These are phyloP conservation scores for Lepidium campestre DNA, from an alignment of 441 rosid genomes.

Conservation along the genomic window DNA sequence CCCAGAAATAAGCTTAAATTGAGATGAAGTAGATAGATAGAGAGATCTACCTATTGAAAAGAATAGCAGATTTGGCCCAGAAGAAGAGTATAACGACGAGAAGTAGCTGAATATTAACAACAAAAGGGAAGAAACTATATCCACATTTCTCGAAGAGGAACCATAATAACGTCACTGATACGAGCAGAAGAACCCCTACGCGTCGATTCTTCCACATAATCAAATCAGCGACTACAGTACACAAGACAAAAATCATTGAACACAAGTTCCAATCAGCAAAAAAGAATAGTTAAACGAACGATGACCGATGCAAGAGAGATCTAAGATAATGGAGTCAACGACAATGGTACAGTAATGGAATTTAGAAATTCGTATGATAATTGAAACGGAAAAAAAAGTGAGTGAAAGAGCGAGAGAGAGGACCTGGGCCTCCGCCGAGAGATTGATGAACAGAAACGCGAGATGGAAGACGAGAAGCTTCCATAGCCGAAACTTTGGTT, in stretches of 20 bases:
- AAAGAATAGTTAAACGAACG: not conserved
- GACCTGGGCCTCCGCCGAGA: slow-evolving; percentile 70
- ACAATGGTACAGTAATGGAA: not conserved
- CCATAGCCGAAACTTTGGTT: slow-evolving; percentile 34
- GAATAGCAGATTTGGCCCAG: slow-evolving; percentile 95
- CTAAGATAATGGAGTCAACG: not conserved
- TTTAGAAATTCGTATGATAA: not conserved
- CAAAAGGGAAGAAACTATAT: slow-evolving; percentile 54
- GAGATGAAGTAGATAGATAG: too few relatives aligned
- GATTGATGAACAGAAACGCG: slow-evolving; percentile 31
- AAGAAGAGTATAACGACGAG: slow-evolving; percentile 66
- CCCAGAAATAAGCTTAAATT: not conserved
- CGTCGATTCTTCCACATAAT: slow-evolving; percentile 62
- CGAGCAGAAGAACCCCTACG: slow-evolving; percentile 39
- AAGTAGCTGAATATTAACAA: slow-evolving; percentile 53
- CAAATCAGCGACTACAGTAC: slow-evolving; percentile 55
- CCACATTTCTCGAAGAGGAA: slow-evolving; percentile 65
- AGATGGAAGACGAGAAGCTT: slow-evolving; percentile 39
- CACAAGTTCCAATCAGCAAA: not conserved
- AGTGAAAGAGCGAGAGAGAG: not conserved
- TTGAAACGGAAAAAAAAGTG: not conserved
- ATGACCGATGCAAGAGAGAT: not conserved
- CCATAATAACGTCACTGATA: slow-evolving; percentile 60
- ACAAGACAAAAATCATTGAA: too few relatives aligned
- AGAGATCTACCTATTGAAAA: slow-evolving; percentile 62